phyloP scores from a whole-genome alignment of 495 filamentous ascomycete genomes.

The Melanomma pulvis-pyrius region DNA sequence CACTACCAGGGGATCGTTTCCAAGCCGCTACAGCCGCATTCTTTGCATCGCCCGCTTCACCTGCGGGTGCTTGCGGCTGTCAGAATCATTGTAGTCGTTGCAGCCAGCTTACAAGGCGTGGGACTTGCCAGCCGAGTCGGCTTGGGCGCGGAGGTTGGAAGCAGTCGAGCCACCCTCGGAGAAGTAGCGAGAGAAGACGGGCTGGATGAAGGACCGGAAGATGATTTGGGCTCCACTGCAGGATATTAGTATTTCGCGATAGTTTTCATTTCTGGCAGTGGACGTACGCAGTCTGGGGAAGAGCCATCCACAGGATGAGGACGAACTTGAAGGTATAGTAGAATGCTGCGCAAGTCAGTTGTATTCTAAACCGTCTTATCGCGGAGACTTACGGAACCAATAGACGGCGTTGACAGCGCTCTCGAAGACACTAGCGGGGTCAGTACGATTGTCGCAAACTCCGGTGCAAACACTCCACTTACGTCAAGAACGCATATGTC shows the following conservation, averaged over 20 bases:
- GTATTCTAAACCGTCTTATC: background rate
- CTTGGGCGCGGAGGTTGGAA: constrained; percentile 86
- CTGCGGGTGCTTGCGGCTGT: constrained; percentile 27
- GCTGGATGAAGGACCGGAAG: constrained; percentile 94
- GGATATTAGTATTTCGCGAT: background rate
- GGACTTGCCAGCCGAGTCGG: constrained; percentile 68
- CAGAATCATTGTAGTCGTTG: constrained; percentile 19
- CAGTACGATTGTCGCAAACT: constrained; percentile 19
- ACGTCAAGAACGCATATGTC: constrained; percentile 89
- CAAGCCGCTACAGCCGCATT: constrained; percentile 28
- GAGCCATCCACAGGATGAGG: constrained; percentile 93
- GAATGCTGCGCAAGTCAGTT: constrained; percentile 62
- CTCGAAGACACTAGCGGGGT: constrained; percentile 70
- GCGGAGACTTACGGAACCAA: constrained; percentile 77
- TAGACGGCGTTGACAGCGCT: constrained; percentile 91
- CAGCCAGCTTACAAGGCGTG: constrained; percentile 18
- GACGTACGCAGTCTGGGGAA: constrained; percentile 87
- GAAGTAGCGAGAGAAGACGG: constrained; percentile 91
- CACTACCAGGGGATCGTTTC: constrained; percentile 17
- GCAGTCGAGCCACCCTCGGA: constrained; percentile 70
- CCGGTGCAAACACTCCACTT: constrained; percentile 38
- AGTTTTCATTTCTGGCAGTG: background rate
- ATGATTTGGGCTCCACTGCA: constrained; percentile 88
- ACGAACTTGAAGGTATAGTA: constrained; percentile 99
- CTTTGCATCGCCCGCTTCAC: constrained; percentile 10